These are phyloP conservation scores for Durotheca rogersii DNA, from an alignment of 495 filamentous ascomycete genomes.

Conservation along the genomic window DNA sequence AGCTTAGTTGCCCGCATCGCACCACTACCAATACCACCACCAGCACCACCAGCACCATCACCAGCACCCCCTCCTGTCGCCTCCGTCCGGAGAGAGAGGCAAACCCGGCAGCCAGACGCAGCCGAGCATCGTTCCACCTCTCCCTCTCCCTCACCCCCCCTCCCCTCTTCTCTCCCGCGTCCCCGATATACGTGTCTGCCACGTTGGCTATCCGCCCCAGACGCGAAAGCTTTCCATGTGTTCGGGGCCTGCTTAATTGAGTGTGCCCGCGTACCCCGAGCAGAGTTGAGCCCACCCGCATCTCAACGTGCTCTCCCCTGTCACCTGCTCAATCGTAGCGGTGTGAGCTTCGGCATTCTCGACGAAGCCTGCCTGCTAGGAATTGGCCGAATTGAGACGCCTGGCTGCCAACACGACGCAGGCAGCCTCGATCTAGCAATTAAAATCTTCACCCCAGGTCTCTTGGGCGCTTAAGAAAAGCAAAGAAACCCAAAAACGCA, in stretches of 20 bases:
- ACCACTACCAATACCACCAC: background rate
- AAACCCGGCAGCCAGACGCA: no score
- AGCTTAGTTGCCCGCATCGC: slow-evolving; percentile 6
- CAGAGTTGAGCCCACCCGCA: background rate
- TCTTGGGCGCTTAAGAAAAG: slow-evolving; percentile 6
- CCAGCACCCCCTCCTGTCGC: background rate
- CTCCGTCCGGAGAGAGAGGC: background rate
- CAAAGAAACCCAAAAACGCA: no score
- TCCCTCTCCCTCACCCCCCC: background rate
- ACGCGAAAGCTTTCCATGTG: slow-evolving; percentile 12
- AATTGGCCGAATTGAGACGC: slow-evolving; percentile 9
- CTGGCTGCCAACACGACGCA: slow-evolving; percentile 13
- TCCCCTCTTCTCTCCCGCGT: slow-evolving; percentile 10
- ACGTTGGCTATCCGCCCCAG: slow-evolving; percentile 15
- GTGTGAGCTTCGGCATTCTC: slow-evolving; percentile 16
- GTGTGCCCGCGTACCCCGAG: background rate
- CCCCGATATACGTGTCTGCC: slow-evolving; percentile 15
- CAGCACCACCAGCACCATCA: slow-evolving; percentile 3
- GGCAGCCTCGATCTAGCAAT: slow-evolving; percentile 14
- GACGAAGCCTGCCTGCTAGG: background rate
- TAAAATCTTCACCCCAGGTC: slow-evolving; percentile 5
- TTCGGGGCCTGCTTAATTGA: slow-evolving; percentile 18
- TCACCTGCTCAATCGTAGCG: slow-evolving; percentile 6
- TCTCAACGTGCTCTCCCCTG: slow-evolving; percentile 1
- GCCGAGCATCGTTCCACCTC: no score